Evolutionary conservation across 106 monocot species (phyloP).

Genomic region (Xerophyta viscosa): DNA sequence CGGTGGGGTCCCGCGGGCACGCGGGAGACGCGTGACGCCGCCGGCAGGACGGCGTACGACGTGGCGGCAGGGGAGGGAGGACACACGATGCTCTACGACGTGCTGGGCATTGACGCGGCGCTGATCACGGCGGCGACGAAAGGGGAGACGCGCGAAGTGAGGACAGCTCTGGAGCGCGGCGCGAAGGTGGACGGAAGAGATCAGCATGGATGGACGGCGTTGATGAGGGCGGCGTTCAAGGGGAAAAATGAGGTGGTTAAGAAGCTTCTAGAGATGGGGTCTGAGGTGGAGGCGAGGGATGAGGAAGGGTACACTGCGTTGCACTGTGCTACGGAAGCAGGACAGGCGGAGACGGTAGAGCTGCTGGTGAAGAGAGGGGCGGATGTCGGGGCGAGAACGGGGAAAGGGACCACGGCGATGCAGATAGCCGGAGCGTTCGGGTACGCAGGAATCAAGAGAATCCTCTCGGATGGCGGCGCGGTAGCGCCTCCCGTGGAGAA

Average conservation of each 20-base stretch:
- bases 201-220: constrained; percentile 48
- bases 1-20: constrained; percentile 14
- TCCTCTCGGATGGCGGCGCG: constrained; percentile 15
- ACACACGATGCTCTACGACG: constrained; percentile 21
- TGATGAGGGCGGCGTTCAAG: constrained; percentile 54
- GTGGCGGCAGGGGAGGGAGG: constrained; percentile 32
- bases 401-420: constrained; percentile 28
- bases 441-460: constrained; percentile 22
- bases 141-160: constrained; percentile 17
- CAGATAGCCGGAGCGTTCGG: constrained; percentile 28
- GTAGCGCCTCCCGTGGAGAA: neutral
- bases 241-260: constrained; percentile 26
- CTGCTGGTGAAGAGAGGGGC: constrained; percentile 32
- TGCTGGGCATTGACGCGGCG: constrained; percentile 17
- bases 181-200: constrained; percentile 35
- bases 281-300: constrained; percentile 29
- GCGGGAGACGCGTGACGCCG: constrained; percentile 23
- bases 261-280: constrained; percentile 28
- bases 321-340: constrained; percentile 49
- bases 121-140: constrained; percentile 35
- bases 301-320: constrained; percentile 48
- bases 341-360: constrained; percentile 35
- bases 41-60: constrained; percentile 38
- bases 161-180: constrained; percentile 19
- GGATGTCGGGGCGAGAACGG: constrained; percentile 21